Conservation (phyloP, 345 rosid species). For the Aquilaria malaccensis region DNA sequence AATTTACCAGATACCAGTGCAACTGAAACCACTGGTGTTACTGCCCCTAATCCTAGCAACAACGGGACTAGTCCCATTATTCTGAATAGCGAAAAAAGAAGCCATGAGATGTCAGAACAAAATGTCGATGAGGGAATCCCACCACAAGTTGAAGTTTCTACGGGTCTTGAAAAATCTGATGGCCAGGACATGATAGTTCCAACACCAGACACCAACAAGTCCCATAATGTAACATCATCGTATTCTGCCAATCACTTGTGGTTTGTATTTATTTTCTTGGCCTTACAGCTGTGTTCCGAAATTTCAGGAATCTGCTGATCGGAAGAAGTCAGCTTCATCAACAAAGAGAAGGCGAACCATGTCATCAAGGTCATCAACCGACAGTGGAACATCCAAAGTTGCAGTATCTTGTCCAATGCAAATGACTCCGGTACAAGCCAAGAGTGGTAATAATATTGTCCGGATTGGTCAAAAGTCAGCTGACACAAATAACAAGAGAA, state of each 20-base stretch:
- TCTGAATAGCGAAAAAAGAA: constrained; percentile 8
- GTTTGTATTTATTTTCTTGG: constrained; percentile 6
- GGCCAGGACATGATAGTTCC: constrained; percentile 12
- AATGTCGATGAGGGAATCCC: constrained; percentile 19
- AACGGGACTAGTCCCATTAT: constrained; percentile 15
- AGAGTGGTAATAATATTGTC: constrained; percentile 16
- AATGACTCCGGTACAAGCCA: constrained; percentile 18
- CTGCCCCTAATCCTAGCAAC: constrained; percentile 8
- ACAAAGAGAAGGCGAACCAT: constrained; percentile 31
- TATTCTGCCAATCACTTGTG: constrained; percentile 8
- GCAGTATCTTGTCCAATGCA: constrained; percentile 23
- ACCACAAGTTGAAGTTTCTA: constrained; percentile 17
- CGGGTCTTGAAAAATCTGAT: constrained; percentile 18
- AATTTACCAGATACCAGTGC: constrained; percentile 14
- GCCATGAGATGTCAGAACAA: constrained; percentile 15
- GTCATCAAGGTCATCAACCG: constrained; percentile 24
- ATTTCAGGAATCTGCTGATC: constrained; percentile 26
- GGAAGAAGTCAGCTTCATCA: constrained; percentile 21
- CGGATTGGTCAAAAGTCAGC: constrained; percentile 15
- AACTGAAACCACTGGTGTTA: constrained; percentile 12
- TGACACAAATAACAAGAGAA: constrained; percentile 20
- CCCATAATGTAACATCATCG: constrained; percentile 28
- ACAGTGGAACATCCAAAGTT: constrained; percentile 20
- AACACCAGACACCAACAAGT: constrained; percentile 18
- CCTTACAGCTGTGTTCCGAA: constrained; percentile 6